Evolutionary conservation across 1,284 basidiomycete genomes (phyloP), one percentile per base, ranked within the genome.

Genomic region (Peniophora sp.): DNA sequence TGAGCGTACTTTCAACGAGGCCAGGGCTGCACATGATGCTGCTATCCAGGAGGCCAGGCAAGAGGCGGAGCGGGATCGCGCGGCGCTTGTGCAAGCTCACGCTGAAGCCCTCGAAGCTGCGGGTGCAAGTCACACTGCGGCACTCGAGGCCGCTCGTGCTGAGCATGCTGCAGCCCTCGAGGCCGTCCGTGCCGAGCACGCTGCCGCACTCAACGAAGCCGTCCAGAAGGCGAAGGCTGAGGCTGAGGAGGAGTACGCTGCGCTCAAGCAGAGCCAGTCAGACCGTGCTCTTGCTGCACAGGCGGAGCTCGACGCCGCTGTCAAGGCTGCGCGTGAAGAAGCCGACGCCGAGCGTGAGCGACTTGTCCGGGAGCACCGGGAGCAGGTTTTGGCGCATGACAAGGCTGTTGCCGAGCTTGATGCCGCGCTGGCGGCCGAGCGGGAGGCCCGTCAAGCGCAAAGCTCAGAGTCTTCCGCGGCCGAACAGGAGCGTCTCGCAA

Each of bases 401-500:
- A 49, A 39, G 25, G 50, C 43, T 16, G 27, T 59, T 25, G 53
- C 39, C 24, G 53, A 55, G 11, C 50, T 57, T 19, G 50, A 59
- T 22, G 50, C 53, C 19, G n/a, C 48, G 20, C 56, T 57, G 20
- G 38, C 54, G 23, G 52, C 52, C 14, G 54, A 52, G 23, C 51
- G 50, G 10, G 50, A 55, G 48, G 60, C 66, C 38, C 52, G 71
- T 12, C 63, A 68, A 43, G 52, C 39, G 16, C 60, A 59, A 14
- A 58, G 59, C 19, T 59, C 61, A 14, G 56, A 55, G 19, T 50
- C 54, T 27, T 52, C 71, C 39, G 59, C 62, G 50, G 64, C 61
- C 51, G 66, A 72, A 57, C 67, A 66, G 52, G 62, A 67, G 6
- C 63, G 58, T n/a, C 63, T 70, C 25, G 55, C 56, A 10, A 59